Evolutionary conservation across 2,329 filamentous ascomycete genomes (phyloP).

Genomic region (Phoma sp.): DNA sequence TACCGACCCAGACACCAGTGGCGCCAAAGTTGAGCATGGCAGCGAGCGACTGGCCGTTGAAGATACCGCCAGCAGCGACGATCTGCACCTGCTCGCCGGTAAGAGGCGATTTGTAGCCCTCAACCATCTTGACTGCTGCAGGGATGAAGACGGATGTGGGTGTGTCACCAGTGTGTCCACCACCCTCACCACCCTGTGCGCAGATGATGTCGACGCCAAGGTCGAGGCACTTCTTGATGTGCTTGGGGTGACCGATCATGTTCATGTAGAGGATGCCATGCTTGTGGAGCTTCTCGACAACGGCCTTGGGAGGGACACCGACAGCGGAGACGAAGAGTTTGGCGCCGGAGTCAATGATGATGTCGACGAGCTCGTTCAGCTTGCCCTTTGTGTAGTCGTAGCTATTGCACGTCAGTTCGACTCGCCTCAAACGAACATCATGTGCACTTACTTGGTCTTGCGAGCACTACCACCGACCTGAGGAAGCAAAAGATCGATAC

Average conservation of each 20-base stretch:
- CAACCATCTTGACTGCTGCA: conserved; percentile 81
- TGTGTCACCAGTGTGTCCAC: conserved; percentile 94
- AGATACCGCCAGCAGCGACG: conserved; percentile 91
- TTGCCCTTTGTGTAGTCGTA: conserved; percentile 99
- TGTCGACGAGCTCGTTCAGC: conserved; percentile 85
- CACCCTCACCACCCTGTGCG: conserved; percentile 96
- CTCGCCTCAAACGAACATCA: not conserved
- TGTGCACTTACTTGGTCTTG: conserved; percentile 79
- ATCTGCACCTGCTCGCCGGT: conserved; percentile 89
- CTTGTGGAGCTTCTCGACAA: conserved; percentile 90
- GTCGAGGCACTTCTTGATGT: conserved; percentile 94
- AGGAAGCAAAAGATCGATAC: conserved; percentile 90
- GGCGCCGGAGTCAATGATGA: conserved; percentile 90
- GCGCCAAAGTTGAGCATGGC: conserved; percentile 93
- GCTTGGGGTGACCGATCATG: conserved; percentile 99
- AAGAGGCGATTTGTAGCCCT: conserved; percentile 83
- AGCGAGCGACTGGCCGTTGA: conserved; percentile 89
- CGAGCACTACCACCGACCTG: conserved; percentile 93
- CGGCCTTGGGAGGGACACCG: conserved; percentile 85
- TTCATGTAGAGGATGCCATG: conserved; percentile 96
- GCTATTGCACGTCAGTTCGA: conserved; percentile 59
- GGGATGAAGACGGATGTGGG: conserved; percentile 93
- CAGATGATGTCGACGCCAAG: conserved; percentile 93
- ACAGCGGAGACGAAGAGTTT: conserved; percentile 97
- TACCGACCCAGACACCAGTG: conserved; percentile 93